These are phyloP conservation scores for Leccinum fallax DNA, from an alignment of 1,284 basidiomycete species.

Conservation along the genomic window DNA sequence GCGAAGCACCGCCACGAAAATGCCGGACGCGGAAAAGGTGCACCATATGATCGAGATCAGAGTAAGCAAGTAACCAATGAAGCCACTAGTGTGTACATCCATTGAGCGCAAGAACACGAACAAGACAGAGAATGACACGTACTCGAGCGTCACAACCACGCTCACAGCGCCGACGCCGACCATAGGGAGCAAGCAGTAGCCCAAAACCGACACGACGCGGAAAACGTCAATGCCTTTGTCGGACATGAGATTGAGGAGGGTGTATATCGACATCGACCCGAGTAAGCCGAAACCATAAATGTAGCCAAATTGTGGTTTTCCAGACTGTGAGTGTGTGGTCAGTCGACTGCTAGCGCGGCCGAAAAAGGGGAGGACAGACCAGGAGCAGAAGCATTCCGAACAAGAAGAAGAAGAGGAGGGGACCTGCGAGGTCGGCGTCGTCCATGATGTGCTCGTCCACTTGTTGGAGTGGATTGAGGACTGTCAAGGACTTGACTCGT, in stretches of 20 bases:
- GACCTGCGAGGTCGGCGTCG: slow-evolving; percentile 97
- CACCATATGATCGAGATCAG: slow-evolving; percentile 89
- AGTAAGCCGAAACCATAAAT: slow-evolving; percentile 98
- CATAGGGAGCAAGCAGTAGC: slow-evolving; percentile 97
- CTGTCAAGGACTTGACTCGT: slow-evolving; percentile 90
- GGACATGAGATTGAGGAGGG: slow-evolving; percentile 96
- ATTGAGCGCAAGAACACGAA: slow-evolving; percentile 7
- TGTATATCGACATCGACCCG: slow-evolving; percentile 93
- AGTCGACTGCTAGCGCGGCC: background rate
- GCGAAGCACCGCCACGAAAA: slow-evolving; percentile 90
- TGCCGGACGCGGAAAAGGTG: slow-evolving; percentile 91
- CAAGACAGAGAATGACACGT: slow-evolving; percentile 39
- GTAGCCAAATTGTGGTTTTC: slow-evolving; percentile 98
- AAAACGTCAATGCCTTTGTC: slow-evolving; percentile 96
- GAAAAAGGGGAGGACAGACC: slow-evolving; percentile 52
- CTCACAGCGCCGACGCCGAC: slow-evolving; percentile 93
- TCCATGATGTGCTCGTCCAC: slow-evolving; percentile 98
- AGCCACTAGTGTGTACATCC: slow-evolving; percentile 51
- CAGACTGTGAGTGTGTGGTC: slow-evolving; percentile 62
- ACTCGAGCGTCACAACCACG: slow-evolving; percentile 89
- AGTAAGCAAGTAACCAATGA: slow-evolving; percentile 83
- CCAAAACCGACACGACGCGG: slow-evolving; percentile 93
- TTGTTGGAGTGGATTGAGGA: slow-evolving; percentile 87
- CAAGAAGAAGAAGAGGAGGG: slow-evolving; percentile 92
- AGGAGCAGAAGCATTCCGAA: slow-evolving; percentile 91